Percentiles rank a stretch among this genome's conserved stretches.
These are phyloP conservation scores for Xerocomellus dryophilus DNA, from an alignment of 768 basidiomycete species.

Conservation along the genomic window DNA sequence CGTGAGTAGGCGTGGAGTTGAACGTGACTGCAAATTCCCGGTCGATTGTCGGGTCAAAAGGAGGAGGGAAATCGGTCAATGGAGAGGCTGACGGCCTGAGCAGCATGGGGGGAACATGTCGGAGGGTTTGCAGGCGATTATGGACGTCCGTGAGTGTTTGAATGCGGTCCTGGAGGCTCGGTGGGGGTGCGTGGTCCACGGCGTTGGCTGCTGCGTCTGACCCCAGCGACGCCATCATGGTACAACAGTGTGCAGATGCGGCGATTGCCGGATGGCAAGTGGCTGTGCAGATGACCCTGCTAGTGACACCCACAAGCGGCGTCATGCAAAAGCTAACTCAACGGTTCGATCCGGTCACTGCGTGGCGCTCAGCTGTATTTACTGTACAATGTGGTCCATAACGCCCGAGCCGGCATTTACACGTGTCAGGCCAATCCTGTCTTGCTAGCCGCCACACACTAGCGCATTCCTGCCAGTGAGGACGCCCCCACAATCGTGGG, in stretches of 20 bases:
- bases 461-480: not conserved
- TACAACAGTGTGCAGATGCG: no score
- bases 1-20: conserved; percentile 29
- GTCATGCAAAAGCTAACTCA: no score
- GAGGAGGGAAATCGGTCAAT: conserved; percentile 24
- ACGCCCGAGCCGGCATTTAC: not conserved
- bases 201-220: conserved; percentile 2
- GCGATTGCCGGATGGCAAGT: not conserved
- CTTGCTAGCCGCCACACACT: conserved; percentile 7
- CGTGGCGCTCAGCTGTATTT: conserved; percentile 10
- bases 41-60: conserved; percentile 27
- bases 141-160: conserved; percentile 47
- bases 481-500: not conserved
- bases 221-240: conserved; percentile 4
- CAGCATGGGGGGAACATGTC: conserved; percentile 45
- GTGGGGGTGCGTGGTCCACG: not conserved
- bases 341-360: not conserved
- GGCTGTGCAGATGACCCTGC: conserved; percentile 18
- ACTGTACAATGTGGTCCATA: not conserved
- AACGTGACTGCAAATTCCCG: conserved; percentile 31
- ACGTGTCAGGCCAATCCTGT: not conserved
- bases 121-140: conserved; percentile 41
- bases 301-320: not conserved
- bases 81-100: conserved; percentile 35
- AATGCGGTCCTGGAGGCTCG: conserved; percentile 42